phyloP scores from a whole-genome alignment of 306 rosid genomes.

The Inga laurina region DNA sequence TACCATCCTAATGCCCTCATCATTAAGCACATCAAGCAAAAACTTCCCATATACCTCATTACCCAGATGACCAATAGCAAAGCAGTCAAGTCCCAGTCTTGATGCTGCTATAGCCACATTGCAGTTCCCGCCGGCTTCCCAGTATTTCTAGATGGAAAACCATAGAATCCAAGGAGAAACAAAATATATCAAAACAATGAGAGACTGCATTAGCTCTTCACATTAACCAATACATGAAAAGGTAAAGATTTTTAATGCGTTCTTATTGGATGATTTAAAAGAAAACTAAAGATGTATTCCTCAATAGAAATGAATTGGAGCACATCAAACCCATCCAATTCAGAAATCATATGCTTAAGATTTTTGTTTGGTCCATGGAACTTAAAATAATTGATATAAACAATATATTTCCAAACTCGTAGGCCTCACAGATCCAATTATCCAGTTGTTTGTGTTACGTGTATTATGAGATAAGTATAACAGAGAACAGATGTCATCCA shows the following conservation, averaged over 20 bases:
- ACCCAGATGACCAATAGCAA: slow-evolving; percentile 87
- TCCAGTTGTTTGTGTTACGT: not conserved
- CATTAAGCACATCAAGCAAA: slow-evolving; percentile 72
- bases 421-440: not conserved
- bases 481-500: not conserved
- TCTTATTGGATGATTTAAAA: not conserved
- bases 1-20: slow-evolving; percentile 79
- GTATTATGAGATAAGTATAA: not conserved
- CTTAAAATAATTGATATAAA: not conserved
- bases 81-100: slow-evolving; percentile 75
- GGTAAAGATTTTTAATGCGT: not conserved
- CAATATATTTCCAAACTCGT: not conserved
- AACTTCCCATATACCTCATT: slow-evolving; percentile 81
- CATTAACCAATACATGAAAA: not conserved
- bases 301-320: not conserved
- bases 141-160: slow-evolving; percentile 56
- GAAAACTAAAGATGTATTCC: not conserved
- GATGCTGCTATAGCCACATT: slow-evolving; percentile 94
- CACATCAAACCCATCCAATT: not conserved
- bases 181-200: not conserved
- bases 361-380: not conserved
- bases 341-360: not conserved
- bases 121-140: slow-evolving; percentile 99
- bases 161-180: slow-evolving; percentile 16
- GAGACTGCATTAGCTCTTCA: not conserved